Conservation (phyloP, 164 flowering plant species). For the Vitis labrusca region DNA sequence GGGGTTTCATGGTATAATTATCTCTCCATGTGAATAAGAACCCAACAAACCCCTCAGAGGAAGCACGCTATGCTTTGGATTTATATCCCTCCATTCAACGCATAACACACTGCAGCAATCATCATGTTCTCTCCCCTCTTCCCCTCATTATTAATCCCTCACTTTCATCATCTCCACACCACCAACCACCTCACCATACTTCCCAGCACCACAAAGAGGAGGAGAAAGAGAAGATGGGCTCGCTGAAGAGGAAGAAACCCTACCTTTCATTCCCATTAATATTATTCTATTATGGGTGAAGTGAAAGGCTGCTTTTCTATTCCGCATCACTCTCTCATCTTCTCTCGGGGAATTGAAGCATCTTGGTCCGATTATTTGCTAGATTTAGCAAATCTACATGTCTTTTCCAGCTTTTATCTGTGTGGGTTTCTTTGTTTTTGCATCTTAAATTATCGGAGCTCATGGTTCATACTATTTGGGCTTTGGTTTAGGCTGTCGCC, state of each 20-base stretch:
- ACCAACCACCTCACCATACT: slow-evolving; percentile 3
- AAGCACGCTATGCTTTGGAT: slow-evolving; percentile 7
- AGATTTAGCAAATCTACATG: slow-evolving; percentile 7
- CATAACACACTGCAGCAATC: slow-evolving; percentile 17
- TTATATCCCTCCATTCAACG: slow-evolving; percentile 6
- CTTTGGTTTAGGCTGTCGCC: background rate
- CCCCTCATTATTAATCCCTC: slow-evolving; percentile 35
- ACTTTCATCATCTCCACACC: slow-evolving; percentile 30
- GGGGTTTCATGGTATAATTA: slow-evolving; percentile 12
- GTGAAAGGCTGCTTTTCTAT: background rate
- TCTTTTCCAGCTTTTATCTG: background rate
- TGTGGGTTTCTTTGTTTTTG: slow-evolving; percentile 2
- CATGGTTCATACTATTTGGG: background rate
- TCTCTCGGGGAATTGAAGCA: slow-evolving; percentile 35
- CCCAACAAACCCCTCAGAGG: background rate
- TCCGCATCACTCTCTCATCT: background rate
- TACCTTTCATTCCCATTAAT: slow-evolving; percentile 4
- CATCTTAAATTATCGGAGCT: background rate
- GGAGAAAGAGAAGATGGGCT: slow-evolving; percentile 19
- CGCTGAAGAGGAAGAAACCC: slow-evolving; percentile 35
- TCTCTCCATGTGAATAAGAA: slow-evolving; percentile 13
- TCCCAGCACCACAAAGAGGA: background rate
- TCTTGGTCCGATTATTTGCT: slow-evolving; percentile 31
- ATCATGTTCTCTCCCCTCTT: slow-evolving; percentile 30
- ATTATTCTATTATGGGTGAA: background rate